Conservation (phyloP, 352 stramenopile species). For the Peronospora farinosa region DNA sequence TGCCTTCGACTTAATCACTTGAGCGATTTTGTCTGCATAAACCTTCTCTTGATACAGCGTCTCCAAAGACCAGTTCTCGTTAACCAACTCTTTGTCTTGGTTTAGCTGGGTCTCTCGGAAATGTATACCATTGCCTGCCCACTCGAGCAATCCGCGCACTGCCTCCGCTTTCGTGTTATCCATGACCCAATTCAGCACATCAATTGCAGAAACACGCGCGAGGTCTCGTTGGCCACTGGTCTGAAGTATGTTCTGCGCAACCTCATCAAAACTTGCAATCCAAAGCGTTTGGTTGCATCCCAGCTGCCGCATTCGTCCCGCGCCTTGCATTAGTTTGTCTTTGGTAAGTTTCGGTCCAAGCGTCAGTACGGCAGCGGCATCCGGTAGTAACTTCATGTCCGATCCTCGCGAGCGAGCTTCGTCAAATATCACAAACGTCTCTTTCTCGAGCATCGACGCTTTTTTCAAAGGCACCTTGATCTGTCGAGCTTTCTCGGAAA, state of each 20-base stretch:
- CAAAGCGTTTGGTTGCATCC: slow-evolving; percentile 61
- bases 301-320: slow-evolving; percentile 33
- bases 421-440: slow-evolving; percentile 54
- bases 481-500: slow-evolving; percentile 50
- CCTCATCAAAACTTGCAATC: slow-evolving; percentile 62
- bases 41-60: slow-evolving; percentile 32
- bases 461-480: slow-evolving; percentile 5
- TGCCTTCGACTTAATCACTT: slow-evolving; percentile 32
- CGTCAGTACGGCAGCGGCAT: too few species aligned
- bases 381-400: slow-evolving; percentile 10
- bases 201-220: slow-evolving; percentile 17
- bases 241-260: slow-evolving; percentile 44
- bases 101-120: slow-evolving; percentile 36
- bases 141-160: slow-evolving; percentile 59
- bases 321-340: slow-evolving; percentile 77
- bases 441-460: slow-evolving; percentile 4
- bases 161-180: slow-evolving; percentile 74
- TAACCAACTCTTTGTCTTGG: slow-evolving; percentile 23
- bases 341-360: slow-evolving; percentile 83
- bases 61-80: slow-evolving; percentile 48
- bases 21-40: slow-evolving; percentile 22
- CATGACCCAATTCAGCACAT: slow-evolving; percentile 86
- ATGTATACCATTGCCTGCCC: slow-evolving; percentile 71
- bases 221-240: slow-evolving; percentile 4
- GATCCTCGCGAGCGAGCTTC: slow-evolving; percentile 60